Percentiles rank a stretch among this genome's conserved stretches.
Evolutionary conservation across 2,329 filamentous ascomycete genomes (phyloP).

Genomic region (Periconia macrospinosa): DNA sequence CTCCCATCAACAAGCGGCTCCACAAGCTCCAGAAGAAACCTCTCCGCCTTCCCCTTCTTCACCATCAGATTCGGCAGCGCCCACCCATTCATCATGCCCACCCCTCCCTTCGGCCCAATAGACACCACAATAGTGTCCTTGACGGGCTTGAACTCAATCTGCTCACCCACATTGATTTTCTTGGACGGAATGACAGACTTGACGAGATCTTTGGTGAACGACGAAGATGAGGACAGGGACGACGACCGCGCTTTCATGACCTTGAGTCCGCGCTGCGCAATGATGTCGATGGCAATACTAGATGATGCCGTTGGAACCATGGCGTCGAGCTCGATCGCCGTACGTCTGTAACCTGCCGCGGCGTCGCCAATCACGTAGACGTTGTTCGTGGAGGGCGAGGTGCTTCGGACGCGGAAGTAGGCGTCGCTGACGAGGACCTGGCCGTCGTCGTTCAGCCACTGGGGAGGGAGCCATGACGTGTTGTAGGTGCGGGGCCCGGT

Average conservation of each 20-base stretch:
- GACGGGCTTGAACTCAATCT: conserved; percentile 23
- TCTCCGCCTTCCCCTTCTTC: conserved; percentile 17
- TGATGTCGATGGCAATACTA: conserved; percentile 12
- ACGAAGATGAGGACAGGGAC: neutral
- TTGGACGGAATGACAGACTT: conserved; percentile 5
- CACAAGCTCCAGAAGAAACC: conserved; percentile 11
- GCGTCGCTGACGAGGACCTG: conserved; percentile 25
- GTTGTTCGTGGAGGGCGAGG: conserved; percentile 5
- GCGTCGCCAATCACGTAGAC: conserved; percentile 42
- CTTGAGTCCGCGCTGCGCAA: neutral
- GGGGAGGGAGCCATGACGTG: conserved; percentile 24
- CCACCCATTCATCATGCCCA: conserved; percentile 34
- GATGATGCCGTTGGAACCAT: conserved; percentile 9
- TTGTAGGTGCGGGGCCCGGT: conserved; percentile 33
- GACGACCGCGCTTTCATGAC: neutral
- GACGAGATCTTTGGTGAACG: conserved; percentile 2
- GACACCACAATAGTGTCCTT: conserved; percentile 22
- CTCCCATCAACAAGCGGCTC: conserved; percentile 11
- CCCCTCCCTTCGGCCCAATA: conserved; percentile 13
- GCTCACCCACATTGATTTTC: neutral
- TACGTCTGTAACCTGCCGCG: conserved; percentile 28
- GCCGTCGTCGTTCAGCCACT: conserved; percentile 25
- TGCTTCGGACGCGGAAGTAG: conserved; percentile 26
- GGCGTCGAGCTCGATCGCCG: conserved; percentile 12
- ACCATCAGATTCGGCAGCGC: conserved; percentile 11